These are phyloP conservation scores for Penicillium sp. DNA, from an alignment of 2,329 filamentous ascomycete species.

Conservation along the genomic window DNA sequence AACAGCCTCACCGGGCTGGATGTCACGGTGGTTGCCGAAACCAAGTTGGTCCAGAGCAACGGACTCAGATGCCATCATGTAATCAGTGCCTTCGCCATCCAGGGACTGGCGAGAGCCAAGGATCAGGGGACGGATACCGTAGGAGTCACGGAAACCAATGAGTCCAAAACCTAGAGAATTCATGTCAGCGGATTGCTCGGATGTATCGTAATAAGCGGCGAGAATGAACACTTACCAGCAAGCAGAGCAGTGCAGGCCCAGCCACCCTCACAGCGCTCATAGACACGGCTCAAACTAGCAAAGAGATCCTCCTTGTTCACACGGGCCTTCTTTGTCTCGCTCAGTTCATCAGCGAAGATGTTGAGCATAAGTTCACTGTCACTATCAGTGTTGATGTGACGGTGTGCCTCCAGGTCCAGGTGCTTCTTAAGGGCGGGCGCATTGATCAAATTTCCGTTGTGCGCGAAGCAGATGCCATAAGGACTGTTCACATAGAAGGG, in stretches of 20 bases:
- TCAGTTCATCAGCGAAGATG: constrained; percentile 79
- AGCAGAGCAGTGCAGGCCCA: constrained; percentile 83
- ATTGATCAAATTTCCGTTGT: constrained; percentile 90
- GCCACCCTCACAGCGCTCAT: constrained; percentile 69
- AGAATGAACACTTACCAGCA: constrained; percentile 52
- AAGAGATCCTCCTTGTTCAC: constrained; percentile 79
- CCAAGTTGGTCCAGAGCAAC: constrained; percentile 80
- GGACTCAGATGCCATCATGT: constrained; percentile 89
- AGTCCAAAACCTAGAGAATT: constrained; percentile 64
- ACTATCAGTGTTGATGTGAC: constrained; percentile 87
- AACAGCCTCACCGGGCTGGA: constrained; percentile 80
- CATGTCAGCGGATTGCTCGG: constrained; percentile 9
- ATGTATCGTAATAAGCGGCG: not conserved
- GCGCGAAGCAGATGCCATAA: constrained; percentile 76
- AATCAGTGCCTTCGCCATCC: constrained; percentile 69
- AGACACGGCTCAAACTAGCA: constrained; percentile 69
- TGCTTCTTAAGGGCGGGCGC: constrained; percentile 67
- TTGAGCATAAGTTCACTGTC: constrained; percentile 88
- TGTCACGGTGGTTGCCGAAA: constrained; percentile 73
- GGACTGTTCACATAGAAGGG: constrained; percentile 90
- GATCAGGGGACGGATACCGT: constrained; percentile 80
- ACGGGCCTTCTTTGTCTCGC: constrained; percentile 76
- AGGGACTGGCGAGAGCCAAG: constrained; percentile 71
- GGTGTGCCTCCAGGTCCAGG: constrained; percentile 74
- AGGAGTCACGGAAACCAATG: constrained; percentile 74